Evolutionary conservation across 495 filamentous ascomycete species (phyloP).

Genomic region (Aspergillus haitiensis): DNA sequence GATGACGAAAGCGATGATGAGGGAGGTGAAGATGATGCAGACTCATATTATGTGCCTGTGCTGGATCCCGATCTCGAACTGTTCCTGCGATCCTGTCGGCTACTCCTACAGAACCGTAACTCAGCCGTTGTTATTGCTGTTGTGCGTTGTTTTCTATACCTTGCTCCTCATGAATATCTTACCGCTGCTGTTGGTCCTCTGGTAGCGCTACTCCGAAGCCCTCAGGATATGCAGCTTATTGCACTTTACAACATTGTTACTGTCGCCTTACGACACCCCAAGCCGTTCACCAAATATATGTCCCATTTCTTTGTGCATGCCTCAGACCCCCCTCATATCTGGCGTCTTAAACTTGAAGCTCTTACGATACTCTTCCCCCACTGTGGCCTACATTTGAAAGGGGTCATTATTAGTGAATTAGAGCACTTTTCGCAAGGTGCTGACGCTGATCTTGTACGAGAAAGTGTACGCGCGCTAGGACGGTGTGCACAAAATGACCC

Average conservation of each 20-base stretch:
- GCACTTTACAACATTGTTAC: conserved; percentile 92
- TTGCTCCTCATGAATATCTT: conserved; percentile 75
- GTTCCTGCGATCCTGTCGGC: conserved; percentile 73
- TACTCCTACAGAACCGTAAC: conserved; percentile 88
- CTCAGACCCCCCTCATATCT: conserved; percentile 78
- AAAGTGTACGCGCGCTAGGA: conserved; percentile 88
- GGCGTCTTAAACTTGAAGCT: conserved; percentile 87
- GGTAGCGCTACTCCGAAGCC: conserved; percentile 77
- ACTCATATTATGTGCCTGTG: conserved; percentile 57
- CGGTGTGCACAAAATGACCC: conserved; percentile 81
- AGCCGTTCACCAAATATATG: conserved; percentile 77
- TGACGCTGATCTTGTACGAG: conserved; percentile 75
- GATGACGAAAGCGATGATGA: conserved; percentile 51
- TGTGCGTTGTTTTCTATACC: conserved; percentile 76
- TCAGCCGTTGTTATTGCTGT: conserved; percentile 89
- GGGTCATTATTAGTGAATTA: conserved; percentile 84
- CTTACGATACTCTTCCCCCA: conserved; percentile 88
- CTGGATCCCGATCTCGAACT: conserved; percentile 83
- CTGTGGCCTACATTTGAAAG: conserved; percentile 70
- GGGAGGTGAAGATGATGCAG: conserved; percentile 40
- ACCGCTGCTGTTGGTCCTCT: conserved; percentile 74
- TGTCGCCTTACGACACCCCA: conserved; percentile 70
- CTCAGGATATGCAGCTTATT: conserved; percentile 82
- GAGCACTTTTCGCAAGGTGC: conserved; percentile 84
- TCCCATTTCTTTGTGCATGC: conserved; percentile 84